Evolutionary conservation across 2,329 filamentous ascomycete genomes (phyloP), one percentile per base, ranked within the genome.

Genomic region (Cercospora sesami): DNA sequence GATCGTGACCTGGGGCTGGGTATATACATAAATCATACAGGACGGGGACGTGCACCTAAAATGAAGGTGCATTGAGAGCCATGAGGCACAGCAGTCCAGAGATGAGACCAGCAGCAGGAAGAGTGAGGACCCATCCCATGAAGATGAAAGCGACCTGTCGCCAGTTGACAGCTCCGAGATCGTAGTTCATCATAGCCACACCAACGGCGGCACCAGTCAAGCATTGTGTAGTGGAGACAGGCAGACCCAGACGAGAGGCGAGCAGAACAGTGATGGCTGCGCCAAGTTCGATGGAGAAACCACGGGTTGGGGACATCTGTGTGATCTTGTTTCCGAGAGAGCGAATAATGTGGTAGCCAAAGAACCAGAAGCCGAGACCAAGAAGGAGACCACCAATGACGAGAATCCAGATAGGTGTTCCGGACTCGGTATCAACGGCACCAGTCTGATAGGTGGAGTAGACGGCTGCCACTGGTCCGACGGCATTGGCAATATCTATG

Each of bases 211-310:
- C 83, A 45, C 86, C 86, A 60, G 83, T 86, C 71, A 88, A 86
- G 75, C 87, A 89, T 78, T 89, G 86, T 0, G 87, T 89, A 1
- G 87, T 89, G 1, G 86, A 88, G 26, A 89, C 83, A 2, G 87
- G 87, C 2, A 90, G 83, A 64, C 84, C 82, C 4, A 90, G 81
- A 66, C 86, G 84, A 0, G 88, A 89, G 30, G 87, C 87, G 70
- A 90, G 77, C 60, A 90, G 84, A 66, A 90, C 83, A 8, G 88
- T 88, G 68, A 87, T 82, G 18, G 86, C 86, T 28, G 84, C 84
- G 26, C 86, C 86, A n/a, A 88, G 80, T 76, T 88, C 86, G 82
- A 86, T 86, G 31, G 80, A 84, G 79, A 85, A 86, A 55, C 86
- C 86, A 71, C 86, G 84, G 1, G 84, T 82, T 3, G 86, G 86